Evolutionary conservation across 805 yeast species (phyloP), one percentile per base, ranked within the genome.

Genomic region (Naumovozyma castellii): DNA sequence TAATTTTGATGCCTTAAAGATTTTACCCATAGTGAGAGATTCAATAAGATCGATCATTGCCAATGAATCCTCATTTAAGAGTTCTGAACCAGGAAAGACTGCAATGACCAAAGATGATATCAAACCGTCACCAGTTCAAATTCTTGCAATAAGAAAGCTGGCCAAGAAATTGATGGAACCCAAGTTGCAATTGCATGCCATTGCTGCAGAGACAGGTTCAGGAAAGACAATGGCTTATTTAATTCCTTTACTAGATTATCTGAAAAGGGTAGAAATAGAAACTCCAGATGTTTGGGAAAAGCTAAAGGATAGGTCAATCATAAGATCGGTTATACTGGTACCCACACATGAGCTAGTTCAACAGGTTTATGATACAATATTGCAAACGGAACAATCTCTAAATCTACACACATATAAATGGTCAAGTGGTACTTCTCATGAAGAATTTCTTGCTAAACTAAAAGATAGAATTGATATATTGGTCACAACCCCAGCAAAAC

Each of bases 141-240:
- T 75, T 3, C 80, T 88, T 4, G 80, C 92, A 4, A 73, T 84
- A 32, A 65, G 62, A 40, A 52, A 50, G 19, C 43, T 65, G 17
- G 50, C 65, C 1, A 51, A 55, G 34, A 41, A 47, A 6, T 43
- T 66, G 13, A 59, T 60, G 63, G 61, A 60, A 18, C 58, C 57
- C 5, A 63, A 68, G 43, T 51, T 78, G 36, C 76, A 78, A 47
- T 72, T 80, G 1, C 85, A 76, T 66, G 76, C 92, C 2, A 61
- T 90, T 40, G 97, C 97, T 0, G 95, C 97, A 2, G 97, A 92
- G 57, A 90, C 98, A 0, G 98, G 98, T 0, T 82, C 95, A 0
- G 98, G 98, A 6, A 90, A 90, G 56, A 90, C 98, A 0, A 78
- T 95, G 78, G 87, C 97, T 0, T 90, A 88, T 54, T 56, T 92